Base-by-base conservation (phyloP, 495 filamentous ascomycete genomes). In the Parmelia sp. region DNA sequence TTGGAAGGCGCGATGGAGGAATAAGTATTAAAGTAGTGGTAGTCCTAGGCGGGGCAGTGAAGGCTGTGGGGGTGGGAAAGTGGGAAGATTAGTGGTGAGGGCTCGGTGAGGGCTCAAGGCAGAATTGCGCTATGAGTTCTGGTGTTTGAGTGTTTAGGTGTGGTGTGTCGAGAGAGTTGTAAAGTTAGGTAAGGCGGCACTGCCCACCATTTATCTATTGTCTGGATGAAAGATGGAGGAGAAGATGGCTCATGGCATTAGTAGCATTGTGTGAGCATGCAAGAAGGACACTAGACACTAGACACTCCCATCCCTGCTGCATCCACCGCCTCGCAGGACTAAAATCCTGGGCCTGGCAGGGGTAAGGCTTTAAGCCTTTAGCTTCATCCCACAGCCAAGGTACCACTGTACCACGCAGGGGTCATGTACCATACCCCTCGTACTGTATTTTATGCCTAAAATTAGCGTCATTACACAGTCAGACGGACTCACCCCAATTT, bases 1-100 rank as follows among this genome's bases (percentile, higher is more conserved):
- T 67, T 73, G 67, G 47, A 70, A 65, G 49, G 71, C 69, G 45
- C 53, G 63, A 35, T 59, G 63, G 57, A 21, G 39, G 57, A 58
- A 56, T 59, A 40, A 64, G 63, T 66, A 62, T 58, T n/a, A 40
- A 57, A 55, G 60, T 63, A 63, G 40, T 37, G 49, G 21, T 40
- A 57, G 40, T 42, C 45, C 35, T 44, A 58, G 35, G 56, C 61
- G 37, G n/a, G 56, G 61, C 61, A 64, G 57, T 64, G 61, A 60
- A 44, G 49, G 57, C 21, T 23, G 57, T 59, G 61, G 62, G 49
- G 61, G 49, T 56, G 27, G 27, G n/a, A 40, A 36, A 40, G n/a
- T 40, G 51, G 51, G 51, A 57, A 61, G 58, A 40, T n/a, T 25
- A n/a, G n/a, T n/a, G n/a, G n/a, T n/a, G 37, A 45, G 58, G 39